These are phyloP conservation scores for Microcyclosporella mali DNA, from an alignment of 2,329 filamentous ascomycete species.

Conservation along the genomic window DNA sequence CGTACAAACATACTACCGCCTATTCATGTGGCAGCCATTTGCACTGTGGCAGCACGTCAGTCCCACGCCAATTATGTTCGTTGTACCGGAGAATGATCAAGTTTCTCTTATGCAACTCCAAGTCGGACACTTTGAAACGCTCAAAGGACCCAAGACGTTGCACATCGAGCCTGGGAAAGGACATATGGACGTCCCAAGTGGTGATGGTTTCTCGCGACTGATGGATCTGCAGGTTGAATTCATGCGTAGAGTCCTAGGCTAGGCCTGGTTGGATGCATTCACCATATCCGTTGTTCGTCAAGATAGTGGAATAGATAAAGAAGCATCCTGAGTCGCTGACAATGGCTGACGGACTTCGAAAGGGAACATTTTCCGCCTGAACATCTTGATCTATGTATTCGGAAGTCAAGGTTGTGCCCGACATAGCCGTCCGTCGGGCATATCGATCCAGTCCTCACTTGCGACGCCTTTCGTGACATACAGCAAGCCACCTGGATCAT, in stretches of 20 bases:
- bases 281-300: no score
- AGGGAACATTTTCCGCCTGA: no score
- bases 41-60: neutral
- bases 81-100: neutral
- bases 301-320: no score
- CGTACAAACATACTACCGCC: neutral
- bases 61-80: neutral
- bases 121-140: neutral
- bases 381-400: no score
- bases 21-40: neutral
- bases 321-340: no score
- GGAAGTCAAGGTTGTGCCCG: no score
- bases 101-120: neutral
- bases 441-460: slow-evolving; percentile 22
- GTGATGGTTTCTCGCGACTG: neutral
- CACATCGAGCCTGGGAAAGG: neutral
- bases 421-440: no score
- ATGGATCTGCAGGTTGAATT: neutral
- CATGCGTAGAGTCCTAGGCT: no score
- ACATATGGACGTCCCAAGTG: neutral
- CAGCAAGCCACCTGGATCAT: slow-evolving; percentile 33
- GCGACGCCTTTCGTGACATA: slow-evolving; percentile 21
- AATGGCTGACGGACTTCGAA: no score
- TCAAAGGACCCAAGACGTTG: neutral
- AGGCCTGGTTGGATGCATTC: no score